Evolutionary conservation across 495 filamentous ascomycete species (phyloP).

Genomic region (Penicillium steckii): DNA sequence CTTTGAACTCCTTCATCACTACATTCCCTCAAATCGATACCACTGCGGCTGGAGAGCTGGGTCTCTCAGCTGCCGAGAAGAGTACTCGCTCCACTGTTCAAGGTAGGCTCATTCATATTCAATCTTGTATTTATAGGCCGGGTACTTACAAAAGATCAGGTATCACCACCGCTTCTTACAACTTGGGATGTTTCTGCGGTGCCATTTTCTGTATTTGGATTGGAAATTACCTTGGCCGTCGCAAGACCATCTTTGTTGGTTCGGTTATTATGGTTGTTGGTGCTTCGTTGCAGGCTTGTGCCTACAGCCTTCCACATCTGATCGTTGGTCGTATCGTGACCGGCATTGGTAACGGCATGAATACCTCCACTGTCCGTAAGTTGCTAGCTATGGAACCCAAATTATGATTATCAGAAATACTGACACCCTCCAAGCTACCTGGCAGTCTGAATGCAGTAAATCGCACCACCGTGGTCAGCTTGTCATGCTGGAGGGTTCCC

Average conservation of each 20-base stretch:
- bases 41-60: slow-evolving; percentile 20
- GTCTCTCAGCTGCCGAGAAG: slow-evolving; percentile 26
- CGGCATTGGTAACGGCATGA: slow-evolving; percentile 63
- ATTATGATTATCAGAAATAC: neutral
- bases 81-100: slow-evolving; percentile 48
- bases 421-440: slow-evolving; percentile 22
- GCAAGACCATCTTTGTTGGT: slow-evolving; percentile 67
- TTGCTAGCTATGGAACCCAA: neutral
- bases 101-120: slow-evolving; percentile 30
- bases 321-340: slow-evolving; percentile 64
- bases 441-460: slow-evolving; percentile 42
- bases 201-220: slow-evolving; percentile 67
- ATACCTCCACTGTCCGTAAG: slow-evolving; percentile 44
- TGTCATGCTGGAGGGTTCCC: slow-evolving; percentile 35
- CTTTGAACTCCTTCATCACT: slow-evolving; percentile 45
- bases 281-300: slow-evolving; percentile 61
- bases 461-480: slow-evolving; percentile 22
- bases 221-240: slow-evolving; percentile 68
- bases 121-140: neutral
- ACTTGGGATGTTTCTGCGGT: slow-evolving; percentile 70
- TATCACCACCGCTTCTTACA: slow-evolving; percentile 63
- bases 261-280: slow-evolving; percentile 71
- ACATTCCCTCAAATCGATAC: slow-evolving; percentile 55
- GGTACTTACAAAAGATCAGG: slow-evolving; percentile 24
- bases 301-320: slow-evolving; percentile 58